Evolutionary conservation across 805 yeast genomes (phyloP).

Genomic region (Wickerhamiella siamensis): DNA sequence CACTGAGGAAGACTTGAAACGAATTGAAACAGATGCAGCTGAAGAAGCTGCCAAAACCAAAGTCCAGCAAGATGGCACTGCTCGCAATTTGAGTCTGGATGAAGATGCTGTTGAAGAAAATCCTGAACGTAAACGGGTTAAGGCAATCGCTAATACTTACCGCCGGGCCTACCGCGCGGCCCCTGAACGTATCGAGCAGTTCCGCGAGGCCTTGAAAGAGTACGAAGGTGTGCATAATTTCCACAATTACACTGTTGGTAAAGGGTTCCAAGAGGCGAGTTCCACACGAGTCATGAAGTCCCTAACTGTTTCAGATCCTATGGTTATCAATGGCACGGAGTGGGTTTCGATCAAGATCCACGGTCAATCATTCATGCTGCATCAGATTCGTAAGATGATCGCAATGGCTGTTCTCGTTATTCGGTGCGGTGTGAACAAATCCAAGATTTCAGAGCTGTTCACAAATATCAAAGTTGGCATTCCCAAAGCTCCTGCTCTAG

Average conservation of each 20-base stretch:
- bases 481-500: slow-evolving; percentile 96
- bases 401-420: slow-evolving; percentile 83
- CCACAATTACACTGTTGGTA: slow-evolving; percentile 79
- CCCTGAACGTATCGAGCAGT: slow-evolving; percentile 41
- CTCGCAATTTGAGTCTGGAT: slow-evolving; percentile 1
- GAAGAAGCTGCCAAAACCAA: slow-evolving; percentile 12
- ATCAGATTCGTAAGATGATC: slow-evolving; percentile 95
- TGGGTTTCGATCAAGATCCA: slow-evolving; percentile 94
- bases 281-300: slow-evolving; percentile 71
- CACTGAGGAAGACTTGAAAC: slow-evolving; percentile 20
- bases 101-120: slow-evolving; percentile 6
- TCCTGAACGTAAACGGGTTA: slow-evolving; percentile 32
- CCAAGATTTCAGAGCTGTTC: slow-evolving; percentile 66
- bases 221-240: slow-evolving; percentile 86
- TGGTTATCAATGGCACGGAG: slow-evolving; percentile 83
- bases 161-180: slow-evolving; percentile 60
- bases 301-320: slow-evolving; percentile 71
- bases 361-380: slow-evolving; percentile 96
- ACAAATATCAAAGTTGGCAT: slow-evolving; percentile 62
- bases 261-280: slow-evolving; percentile 68
- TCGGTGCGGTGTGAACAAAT: slow-evolving; percentile 71
- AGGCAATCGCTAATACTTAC: slow-evolving; percentile 47
- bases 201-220: slow-evolving; percentile 54
- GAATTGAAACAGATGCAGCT: slow-evolving; percentile 3
- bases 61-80: slow-evolving; percentile 7